phyloP scores from a whole-genome alignment of 1,284 basidiomycete genomes.

The Ustilago bromivora region DNA sequence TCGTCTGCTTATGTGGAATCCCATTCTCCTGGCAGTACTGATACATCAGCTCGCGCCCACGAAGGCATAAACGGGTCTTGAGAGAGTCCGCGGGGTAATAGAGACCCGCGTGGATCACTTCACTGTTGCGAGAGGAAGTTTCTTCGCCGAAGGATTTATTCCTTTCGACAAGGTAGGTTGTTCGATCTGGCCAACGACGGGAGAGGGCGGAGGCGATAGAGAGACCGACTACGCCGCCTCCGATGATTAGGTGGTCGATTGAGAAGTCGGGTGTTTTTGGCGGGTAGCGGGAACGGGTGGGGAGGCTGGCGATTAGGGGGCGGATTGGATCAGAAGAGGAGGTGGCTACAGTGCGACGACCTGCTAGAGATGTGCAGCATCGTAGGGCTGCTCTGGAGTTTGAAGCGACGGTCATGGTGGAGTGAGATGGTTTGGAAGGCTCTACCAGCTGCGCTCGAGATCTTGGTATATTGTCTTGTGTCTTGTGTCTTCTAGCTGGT shows the following conservation, averaged over 20 bases:
- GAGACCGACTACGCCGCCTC: slow-evolving; percentile 90
- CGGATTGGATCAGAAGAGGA: slow-evolving; percentile 6
- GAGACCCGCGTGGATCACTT: slow-evolving; percentile 86
- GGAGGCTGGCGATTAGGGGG: slow-evolving; percentile 50
- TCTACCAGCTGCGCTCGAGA: no score
- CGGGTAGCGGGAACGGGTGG: slow-evolving; percentile 38
- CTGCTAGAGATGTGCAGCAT: not conserved
- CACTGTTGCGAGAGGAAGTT: slow-evolving; percentile 84
- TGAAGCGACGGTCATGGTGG: slow-evolving; percentile 8
- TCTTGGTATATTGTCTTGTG: not conserved
- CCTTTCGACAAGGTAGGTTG: slow-evolving; percentile 87
- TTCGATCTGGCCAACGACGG: slow-evolving; percentile 77
- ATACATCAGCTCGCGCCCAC: slow-evolving; percentile 88
- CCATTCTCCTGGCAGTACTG: slow-evolving; percentile 77
- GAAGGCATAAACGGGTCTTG: slow-evolving; percentile 87
- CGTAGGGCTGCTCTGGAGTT: slow-evolving; percentile 7
- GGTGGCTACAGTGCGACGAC: slow-evolving; percentile 26
- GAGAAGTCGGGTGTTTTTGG: slow-evolving; percentile 75
- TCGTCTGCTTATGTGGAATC: slow-evolving; percentile 80
- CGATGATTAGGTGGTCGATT: slow-evolving; percentile 92
- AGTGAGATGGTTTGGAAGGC: not conserved
- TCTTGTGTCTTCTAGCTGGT: not conserved
- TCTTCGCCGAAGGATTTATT: slow-evolving; percentile 71
- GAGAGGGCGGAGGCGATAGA: slow-evolving; percentile 84
- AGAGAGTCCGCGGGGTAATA: slow-evolving; percentile 84